Evolutionary conservation across 441 rosid genomes (phyloP).

Genomic region (Brassica balearica): DNA sequence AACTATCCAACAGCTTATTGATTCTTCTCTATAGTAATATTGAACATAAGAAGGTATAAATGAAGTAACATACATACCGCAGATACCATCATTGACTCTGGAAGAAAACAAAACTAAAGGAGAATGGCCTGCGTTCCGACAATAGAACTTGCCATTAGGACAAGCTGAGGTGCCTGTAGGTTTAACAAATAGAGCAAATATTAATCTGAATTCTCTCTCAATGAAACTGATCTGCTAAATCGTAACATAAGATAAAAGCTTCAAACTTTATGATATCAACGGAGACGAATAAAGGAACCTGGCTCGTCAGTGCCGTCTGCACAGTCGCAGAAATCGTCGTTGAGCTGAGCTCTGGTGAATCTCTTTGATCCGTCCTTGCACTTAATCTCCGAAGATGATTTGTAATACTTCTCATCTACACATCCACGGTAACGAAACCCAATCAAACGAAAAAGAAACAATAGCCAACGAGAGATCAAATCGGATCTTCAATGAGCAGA

Average conservation of each 20-base stretch:
- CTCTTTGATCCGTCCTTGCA: conserved; percentile 87
- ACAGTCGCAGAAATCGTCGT: conserved; percentile 96
- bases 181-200: background rate
- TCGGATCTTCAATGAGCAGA: conserved; percentile 26
- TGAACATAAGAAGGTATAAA: background rate
- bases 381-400: conserved; percentile 63
- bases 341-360: conserved; percentile 76
- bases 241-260: background rate
- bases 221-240: background rate
- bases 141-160: conserved; percentile 80
- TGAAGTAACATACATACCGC: conserved; percentile 63
- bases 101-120: conserved; percentile 72
- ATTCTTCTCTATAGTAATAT: no score
- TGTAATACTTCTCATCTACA: conserved; percentile 76
- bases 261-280: background rate
- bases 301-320: conserved; percentile 91
- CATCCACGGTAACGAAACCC: conserved; percentile 5
- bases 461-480: conserved; percentile 13
- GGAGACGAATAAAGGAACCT: conserved; percentile 47
- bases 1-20: background rate
- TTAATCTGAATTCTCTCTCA: background rate
- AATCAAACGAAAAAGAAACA: background rate
- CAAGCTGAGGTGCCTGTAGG: conserved; percentile 89
- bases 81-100: conserved; percentile 92
- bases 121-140: conserved; percentile 74